Evolutionary conservation across 2,329 filamentous ascomycete genomes (phyloP).

Genomic region (Arthroderma uncinatum): DNA sequence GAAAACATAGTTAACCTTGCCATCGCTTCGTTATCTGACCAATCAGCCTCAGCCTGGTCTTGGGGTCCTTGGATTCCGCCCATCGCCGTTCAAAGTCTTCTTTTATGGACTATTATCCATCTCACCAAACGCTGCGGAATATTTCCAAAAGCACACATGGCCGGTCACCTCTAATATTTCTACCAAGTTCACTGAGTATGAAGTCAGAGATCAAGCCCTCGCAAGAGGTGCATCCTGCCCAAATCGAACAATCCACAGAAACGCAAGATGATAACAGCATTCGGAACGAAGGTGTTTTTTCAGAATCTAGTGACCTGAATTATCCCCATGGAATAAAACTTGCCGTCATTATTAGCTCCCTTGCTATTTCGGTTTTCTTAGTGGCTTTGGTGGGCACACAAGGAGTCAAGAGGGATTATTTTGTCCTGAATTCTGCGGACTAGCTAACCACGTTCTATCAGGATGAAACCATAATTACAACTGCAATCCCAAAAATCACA

Average conservation of each 20-base stretch:
- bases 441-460: background rate
- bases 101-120: too few relatives aligned
- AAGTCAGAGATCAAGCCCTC: too few relatives aligned
- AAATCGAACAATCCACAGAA: background rate
- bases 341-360: background rate
- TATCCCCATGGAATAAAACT: slow-evolving; percentile 6
- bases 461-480: slow-evolving; percentile 22
- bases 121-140: too few relatives aligned
- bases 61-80: too few relatives aligned
- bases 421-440: background rate
- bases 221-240: too few relatives aligned
- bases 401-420: background rate
- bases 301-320: background rate
- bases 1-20: too few relatives aligned
- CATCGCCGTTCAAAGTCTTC: too few relatives aligned
- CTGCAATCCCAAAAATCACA: slow-evolving; percentile 27
- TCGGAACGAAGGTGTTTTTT: background rate
- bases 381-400: background rate
- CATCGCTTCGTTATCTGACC: too few relatives aligned
- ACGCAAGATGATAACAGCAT: background rate
- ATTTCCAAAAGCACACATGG: too few relatives aligned
- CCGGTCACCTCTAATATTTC: too few relatives aligned
- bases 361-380: slow-evolving; percentile 7
- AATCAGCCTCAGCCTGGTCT: too few relatives aligned
- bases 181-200: too few relatives aligned